Evolutionary conservation across 2,329 filamentous ascomycete genomes (phyloP), one percentile per base, ranked within the genome.

Genomic region (Colletotrichum sojae): DNA sequence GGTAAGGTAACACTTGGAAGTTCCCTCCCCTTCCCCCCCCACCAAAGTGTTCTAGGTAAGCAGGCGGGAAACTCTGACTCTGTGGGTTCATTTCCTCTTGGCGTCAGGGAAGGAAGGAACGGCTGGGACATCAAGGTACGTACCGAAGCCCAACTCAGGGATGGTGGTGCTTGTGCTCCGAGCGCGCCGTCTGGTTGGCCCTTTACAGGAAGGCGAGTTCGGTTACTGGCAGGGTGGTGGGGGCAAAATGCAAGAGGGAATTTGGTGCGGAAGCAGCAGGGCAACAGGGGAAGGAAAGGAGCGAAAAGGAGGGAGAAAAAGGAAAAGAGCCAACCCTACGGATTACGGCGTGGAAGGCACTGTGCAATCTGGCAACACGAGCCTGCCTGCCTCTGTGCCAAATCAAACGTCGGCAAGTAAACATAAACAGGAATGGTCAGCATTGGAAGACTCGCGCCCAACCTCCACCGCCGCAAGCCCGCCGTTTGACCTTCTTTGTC

Each of bases 341-440:
- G 15, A 46, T 25, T 25, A 25, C 22, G 22, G 22, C 22, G 22
- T 25, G 39, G 54, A 4, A 31, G 22, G 8, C 45, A 58, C 56
- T 36, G 55, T 46, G 31, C 36, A 62, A 62, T 53, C 48, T 62
- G 48, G 16, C 58, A 54, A 62, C 51, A 62, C 46, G 46, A 40
- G 10, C 31, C 31, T 36, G 10, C 31, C 31, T 36, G 31, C 31
- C 31, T 36, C 31, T 36, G 31, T 36, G 10, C 31, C 27, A 10
- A 9, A 39, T 31, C 40, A 25, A 25, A 25, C 22, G 22, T 25
- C 1, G 22, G 4, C 22, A 25, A 25, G 22, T 25, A 25, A 25
- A 25, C 5, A 5, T 25, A 25, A 25, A 25, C 5, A 5, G 22
- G 22, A 25, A 25, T 4, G 22, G 31, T 36, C 10, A 36, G 31